Evolutionary conservation across 2,329 filamentous ascomycete species (phyloP), one percentile per base, ranked within the genome.

Genomic region (Alternaria viburni): DNA sequence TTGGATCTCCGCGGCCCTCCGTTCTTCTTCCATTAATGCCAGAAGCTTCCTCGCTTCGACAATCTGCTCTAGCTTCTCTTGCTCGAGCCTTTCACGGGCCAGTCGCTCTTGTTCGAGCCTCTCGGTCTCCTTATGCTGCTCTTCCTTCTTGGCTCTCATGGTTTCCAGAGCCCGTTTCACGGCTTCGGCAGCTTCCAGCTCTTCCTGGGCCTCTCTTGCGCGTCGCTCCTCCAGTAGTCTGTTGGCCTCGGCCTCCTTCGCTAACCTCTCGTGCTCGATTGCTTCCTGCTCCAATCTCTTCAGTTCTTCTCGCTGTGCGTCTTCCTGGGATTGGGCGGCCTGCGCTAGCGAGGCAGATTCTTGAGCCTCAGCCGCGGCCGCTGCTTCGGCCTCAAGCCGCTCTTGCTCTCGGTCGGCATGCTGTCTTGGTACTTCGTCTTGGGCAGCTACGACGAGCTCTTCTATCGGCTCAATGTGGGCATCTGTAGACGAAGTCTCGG

Each of bases 1-100:
- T 36, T 60, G 57, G 13, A 41, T 30, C 28, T 63, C 61, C 23
- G 12, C 52, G 3, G 46, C 61, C 19, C 41, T 51, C 30, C 58
- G 44, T 56, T 63, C 61, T 54, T 60, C 51, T 23, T 63, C 61
- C 61, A 63, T 63, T 4, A 45, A 23, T 25, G 36, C 57, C 28
- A 63, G 23, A 54, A 62, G 56, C 44, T 59, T 59, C 56, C 51
- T 62, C 17, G 60, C 57, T 47, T 62, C 59, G 11, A 51, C 45
- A 19, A 62, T 28, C 46, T 62, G 59, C 43, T 67, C 61, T 10
- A 65, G 21, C 19, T 55, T 61, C n/a, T 63, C 55, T 21, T 57
- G 45, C 28, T 69, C 65, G n/a, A 50, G n/a, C 41, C 23, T 44
- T 17, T 67, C 63, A 12, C 57, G 52, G 19, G 56, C 47, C 19